Evolutionary conservation across 108 stramenopile species (phyloP).

Genomic region (Conticribra guillardii): DNA sequence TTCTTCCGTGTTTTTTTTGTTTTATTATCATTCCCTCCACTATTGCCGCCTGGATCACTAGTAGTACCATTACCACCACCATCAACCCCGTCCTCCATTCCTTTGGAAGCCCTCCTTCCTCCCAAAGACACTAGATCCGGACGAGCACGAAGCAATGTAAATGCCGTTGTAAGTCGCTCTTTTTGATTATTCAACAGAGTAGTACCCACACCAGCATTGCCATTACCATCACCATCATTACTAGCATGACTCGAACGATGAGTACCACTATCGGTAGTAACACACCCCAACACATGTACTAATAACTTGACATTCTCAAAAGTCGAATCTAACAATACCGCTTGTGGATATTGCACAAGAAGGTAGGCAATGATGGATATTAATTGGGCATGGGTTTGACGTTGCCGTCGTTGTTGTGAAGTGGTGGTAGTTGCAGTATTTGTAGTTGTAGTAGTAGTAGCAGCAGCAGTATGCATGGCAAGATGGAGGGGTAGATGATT

Average conservation of each 20-base stretch:
- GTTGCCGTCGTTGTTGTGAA: neutral
- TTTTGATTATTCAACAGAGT: too few species aligned
- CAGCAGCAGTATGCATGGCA: slow-evolving; percentile 45
- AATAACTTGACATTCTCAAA: slow-evolving; percentile 22
- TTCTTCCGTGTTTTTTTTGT: neutral
- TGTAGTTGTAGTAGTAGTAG: neutral
- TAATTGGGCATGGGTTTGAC: neutral
- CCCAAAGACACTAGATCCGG: neutral
- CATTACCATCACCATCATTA: neutral
- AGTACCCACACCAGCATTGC: too few species aligned
- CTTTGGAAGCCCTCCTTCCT: too few species aligned
- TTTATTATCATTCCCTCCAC: too few species aligned
- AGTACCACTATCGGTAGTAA: neutral
- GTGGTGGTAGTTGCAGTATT: neutral
- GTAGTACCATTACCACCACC: neutral
- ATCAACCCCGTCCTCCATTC: too few species aligned
- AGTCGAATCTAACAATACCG: slow-evolving; percentile 23
- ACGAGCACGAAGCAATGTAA: neutral
- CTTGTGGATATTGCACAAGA: slow-evolving; percentile 20
- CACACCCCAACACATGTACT: neutral
- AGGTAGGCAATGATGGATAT: slow-evolving; percentile 5
- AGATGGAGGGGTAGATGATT: slow-evolving; percentile 23
- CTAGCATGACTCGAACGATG: too few species aligned
- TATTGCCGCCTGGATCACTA: too few species aligned
- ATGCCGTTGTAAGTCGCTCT: neutral